Conservation (phyloP, 164 flowering plant genomes). For the Stephania cephalantha region DNA sequence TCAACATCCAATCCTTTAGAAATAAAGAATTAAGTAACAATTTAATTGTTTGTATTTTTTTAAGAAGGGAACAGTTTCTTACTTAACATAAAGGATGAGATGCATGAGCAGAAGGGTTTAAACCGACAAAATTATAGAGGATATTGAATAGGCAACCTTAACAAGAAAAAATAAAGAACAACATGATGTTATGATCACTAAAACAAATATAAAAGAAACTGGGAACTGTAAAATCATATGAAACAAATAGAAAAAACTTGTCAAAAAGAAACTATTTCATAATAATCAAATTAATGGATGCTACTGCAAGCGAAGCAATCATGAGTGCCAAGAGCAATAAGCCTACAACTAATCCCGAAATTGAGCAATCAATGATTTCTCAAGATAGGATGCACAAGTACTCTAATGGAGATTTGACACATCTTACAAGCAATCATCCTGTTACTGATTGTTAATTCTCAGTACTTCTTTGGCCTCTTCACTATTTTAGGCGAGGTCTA, state of each 20-base stretch:
- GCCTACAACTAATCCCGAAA: background rate
- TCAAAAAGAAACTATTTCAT: background rate
- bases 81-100: background rate
- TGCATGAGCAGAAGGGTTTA: background rate
- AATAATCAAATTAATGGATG: background rate
- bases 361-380: background rate
- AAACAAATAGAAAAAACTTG: no score
- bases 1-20: constrained; percentile 49
- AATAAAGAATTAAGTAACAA: background rate
- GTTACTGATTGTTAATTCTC: background rate
- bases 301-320: background rate
- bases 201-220: background rate
- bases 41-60: constrained; percentile 2
- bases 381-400: background rate
- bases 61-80: background rate
- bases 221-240: background rate
- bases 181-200: background rate
- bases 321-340: background rate
- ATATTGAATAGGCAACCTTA: background rate
- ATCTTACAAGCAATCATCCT: background rate
- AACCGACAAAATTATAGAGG: background rate
- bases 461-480: background rate
- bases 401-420: background rate
- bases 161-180: background rate
- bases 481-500: background rate